phyloP scores from a whole-genome alignment of 148 eudicot genomes.

The Silene conica region DNA sequence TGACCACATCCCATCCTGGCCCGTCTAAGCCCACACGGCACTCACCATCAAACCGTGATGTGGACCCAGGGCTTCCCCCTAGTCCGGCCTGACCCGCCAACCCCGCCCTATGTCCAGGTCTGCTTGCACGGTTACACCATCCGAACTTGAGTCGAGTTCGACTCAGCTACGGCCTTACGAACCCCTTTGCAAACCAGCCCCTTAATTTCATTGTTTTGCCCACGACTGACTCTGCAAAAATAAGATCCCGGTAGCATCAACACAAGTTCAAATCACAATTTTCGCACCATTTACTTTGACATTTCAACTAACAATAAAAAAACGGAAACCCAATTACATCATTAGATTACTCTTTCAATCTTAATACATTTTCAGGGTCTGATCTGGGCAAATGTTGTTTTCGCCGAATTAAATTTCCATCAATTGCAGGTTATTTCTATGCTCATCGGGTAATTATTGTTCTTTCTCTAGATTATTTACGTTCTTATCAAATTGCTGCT shows the following conservation, averaged over 20 bases:
- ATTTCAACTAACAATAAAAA: background rate
- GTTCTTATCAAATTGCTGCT: background rate
- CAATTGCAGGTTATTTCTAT: background rate
- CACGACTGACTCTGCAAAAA: background rate
- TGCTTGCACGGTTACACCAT: too few species aligned
- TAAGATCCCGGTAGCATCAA: background rate
- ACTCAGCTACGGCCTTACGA: too few species aligned
- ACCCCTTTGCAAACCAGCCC: background rate
- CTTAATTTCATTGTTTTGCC: background rate
- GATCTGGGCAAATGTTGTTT: conserved; percentile 13
- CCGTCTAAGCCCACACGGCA: too few species aligned
- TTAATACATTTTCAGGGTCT: background rate
- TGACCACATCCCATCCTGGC: too few species aligned
- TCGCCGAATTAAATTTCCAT: background rate
- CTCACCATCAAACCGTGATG: too few species aligned
- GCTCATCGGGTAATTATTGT: background rate
- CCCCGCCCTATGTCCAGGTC: too few species aligned
- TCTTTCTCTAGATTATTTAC: background rate
- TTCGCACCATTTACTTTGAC: conserved; percentile 11
- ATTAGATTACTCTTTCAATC: background rate
- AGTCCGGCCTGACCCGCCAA: too few species aligned
- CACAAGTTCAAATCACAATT: background rate
- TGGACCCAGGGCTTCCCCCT: too few species aligned
- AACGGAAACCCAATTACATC: background rate
- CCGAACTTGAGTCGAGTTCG: too few species aligned